phyloP scores from a whole-genome alignment of 176 grass and related monocot species.

The Cocos nucifera region DNA sequence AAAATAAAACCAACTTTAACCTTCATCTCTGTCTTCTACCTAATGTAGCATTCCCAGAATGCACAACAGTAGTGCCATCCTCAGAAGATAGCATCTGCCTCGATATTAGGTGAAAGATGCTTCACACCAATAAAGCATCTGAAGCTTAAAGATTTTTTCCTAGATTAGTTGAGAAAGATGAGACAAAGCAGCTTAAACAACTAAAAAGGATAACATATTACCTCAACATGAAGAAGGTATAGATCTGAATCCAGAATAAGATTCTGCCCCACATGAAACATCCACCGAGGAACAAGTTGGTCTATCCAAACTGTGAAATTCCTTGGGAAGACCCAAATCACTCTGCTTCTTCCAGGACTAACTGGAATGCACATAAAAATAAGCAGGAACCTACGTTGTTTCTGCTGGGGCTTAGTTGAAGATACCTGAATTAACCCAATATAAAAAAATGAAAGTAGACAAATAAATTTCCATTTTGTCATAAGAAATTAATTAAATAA shows the following conservation, averaged over 20 bases:
- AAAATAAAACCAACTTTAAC: no score
- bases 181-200: not conserved
- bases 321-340: conserved; percentile 53
- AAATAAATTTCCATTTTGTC: not conserved
- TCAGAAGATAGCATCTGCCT: no score
- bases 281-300: conserved; percentile 54
- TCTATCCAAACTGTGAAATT: conserved; percentile 53
- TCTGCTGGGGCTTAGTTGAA: conserved; percentile 19
- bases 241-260: conserved; percentile 74
- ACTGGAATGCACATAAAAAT: conserved; percentile 78
- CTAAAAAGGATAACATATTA: not conserved
- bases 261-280: conserved; percentile 42
- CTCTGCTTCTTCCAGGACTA: conserved; percentile 57
- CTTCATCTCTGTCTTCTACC: no score
- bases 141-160: no score
- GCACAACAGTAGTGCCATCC: no score
- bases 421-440: conserved; percentile 11
- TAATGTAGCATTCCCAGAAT: no score
- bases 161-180: no score
- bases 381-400: conserved; percentile 20
- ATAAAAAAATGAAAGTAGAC: not conserved
- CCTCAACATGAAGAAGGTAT: conserved; percentile 83
- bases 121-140: no score
- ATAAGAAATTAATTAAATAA: not conserved
- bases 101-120: no score